A percentile compares a stretch with the other conserved stretches of the same genome.
Conservation (phyloP, 352 stramenopile species). For the Elongisporangium senticosum region DNA sequence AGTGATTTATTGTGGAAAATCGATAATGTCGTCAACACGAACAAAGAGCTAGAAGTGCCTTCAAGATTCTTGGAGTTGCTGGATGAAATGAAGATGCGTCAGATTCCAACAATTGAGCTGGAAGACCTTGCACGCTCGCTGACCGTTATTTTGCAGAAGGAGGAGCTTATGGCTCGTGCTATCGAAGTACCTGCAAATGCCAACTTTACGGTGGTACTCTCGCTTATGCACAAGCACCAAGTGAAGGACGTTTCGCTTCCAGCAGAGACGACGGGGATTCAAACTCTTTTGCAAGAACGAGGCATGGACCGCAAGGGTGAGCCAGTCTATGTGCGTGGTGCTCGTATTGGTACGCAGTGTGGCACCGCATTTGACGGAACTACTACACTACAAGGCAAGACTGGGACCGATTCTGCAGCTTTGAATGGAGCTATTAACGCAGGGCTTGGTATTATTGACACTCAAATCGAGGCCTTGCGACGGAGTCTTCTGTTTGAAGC, state of each 20-base stretch:
- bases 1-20: conserved; percentile 74
- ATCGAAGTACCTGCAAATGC: conserved; percentile 43
- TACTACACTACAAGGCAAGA: background rate
- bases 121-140: conserved; percentile 53
- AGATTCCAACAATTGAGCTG: conserved; percentile 49
- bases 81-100: conserved; percentile 43
- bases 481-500: conserved; percentile 62
- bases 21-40: conserved; percentile 54
- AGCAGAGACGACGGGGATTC: conserved; percentile 29
- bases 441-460: conserved; percentile 55
- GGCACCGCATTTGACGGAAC: conserved; percentile 11
- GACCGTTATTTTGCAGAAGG: conserved; percentile 55
- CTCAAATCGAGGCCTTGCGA: conserved; percentile 54
- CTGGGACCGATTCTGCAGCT: background rate
- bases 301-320: conserved; percentile 64
- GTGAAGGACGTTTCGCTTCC: conserved; percentile 51
- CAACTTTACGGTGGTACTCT: conserved; percentile 37
- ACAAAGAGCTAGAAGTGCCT: conserved; percentile 51
- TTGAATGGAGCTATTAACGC: conserved; percentile 22
- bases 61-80: conserved; percentile 34
- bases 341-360: conserved; percentile 56
- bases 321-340: conserved; percentile 44
- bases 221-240: conserved; percentile 49
- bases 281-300: conserved; percentile 34
- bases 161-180: conserved; percentile 30